Evolutionary conservation across 2,329 filamentous ascomycete genomes (phyloP).

Genomic region (Hawksworthiomyces lignivorus): DNA sequence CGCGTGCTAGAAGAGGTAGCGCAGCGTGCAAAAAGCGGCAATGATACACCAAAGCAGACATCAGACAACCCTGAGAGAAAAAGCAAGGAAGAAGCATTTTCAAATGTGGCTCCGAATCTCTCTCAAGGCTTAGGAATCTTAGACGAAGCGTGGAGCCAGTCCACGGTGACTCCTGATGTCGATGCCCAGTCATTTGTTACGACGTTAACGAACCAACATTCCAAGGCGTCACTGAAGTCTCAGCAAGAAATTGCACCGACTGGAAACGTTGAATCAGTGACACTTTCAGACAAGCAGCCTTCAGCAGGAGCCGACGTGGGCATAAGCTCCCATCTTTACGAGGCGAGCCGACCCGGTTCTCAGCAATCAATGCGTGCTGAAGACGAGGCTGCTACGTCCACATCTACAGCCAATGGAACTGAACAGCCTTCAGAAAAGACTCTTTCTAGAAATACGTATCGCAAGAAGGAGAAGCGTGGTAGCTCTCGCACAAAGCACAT

Average conservation of each 20-base stretch:
- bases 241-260: neutral
- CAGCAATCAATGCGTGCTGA: too few relatives aligned
- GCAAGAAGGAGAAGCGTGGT: conserved; percentile 9
- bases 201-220: conserved; percentile 14
- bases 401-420: too few relatives aligned
- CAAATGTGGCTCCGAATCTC: neutral
- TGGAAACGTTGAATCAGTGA: conserved; percentile 1
- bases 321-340: too few relatives aligned
- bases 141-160: conserved; percentile 20
- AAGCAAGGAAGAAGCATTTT: neutral
- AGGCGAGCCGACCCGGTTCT: too few relatives aligned
- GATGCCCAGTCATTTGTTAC: conserved; percentile 21
- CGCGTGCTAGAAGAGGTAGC: neutral
- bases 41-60: too few relatives aligned
- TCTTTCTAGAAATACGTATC: too few relatives aligned
- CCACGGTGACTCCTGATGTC: conserved; percentile 18
- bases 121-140: conserved; percentile 8
- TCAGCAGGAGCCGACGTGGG: too few relatives aligned
- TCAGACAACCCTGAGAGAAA: too few relatives aligned
- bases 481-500: conserved; percentile 9
- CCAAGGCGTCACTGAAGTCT: neutral
- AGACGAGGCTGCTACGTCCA: too few relatives aligned
- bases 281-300: too few relatives aligned
- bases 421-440: too few relatives aligned
- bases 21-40: neutral